A percentile compares a stretch with the other conserved stretches of the same genome.
These are phyloP conservation scores for Pichia sp. DNA, from an alignment of 1,139 yeast species.

Conservation along the genomic window DNA sequence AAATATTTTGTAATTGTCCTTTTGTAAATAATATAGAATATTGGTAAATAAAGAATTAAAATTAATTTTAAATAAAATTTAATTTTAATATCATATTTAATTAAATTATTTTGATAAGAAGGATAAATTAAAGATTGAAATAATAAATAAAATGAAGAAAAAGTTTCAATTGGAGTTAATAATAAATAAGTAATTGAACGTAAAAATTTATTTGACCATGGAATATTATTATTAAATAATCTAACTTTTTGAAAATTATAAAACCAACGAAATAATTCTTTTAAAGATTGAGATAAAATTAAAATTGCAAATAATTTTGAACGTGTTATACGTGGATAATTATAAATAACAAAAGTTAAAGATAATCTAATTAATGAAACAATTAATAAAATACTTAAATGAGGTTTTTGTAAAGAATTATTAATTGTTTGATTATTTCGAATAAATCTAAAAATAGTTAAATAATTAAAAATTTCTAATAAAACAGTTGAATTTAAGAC, in stretches of 20 bases:
- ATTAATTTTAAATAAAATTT: conserved; percentile 3
- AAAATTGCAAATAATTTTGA: conserved; percentile 5
- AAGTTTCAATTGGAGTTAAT: conserved; percentile 5
- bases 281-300: conserved; percentile 4
- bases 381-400: not conserved
- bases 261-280: conserved; percentile 10
- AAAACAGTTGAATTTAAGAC: conserved; percentile 1
- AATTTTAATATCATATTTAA: conserved; percentile 2
- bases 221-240: conserved; percentile 3
- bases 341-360: conserved; percentile 1
- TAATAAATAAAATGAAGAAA: not conserved
- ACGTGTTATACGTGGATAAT: conserved; percentile 7
- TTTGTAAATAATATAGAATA: conserved; percentile 8
- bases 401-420: conserved; percentile 4
- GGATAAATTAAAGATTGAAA: conserved; percentile 8
- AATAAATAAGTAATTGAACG: conserved; percentile 1
- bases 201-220: not conserved
- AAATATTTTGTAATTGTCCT: conserved; percentile 3
- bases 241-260: conserved; percentile 12
- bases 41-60: conserved; percentile 4
- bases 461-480: conserved; percentile 7
- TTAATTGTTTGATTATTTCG: conserved; percentile 2
- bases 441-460: conserved; percentile 2
- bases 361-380: conserved; percentile 1
- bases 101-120: conserved; percentile 2